Evolutionary conservation across 345 rosid genomes (phyloP).

Genomic region (Gossypium mustelinum): DNA sequence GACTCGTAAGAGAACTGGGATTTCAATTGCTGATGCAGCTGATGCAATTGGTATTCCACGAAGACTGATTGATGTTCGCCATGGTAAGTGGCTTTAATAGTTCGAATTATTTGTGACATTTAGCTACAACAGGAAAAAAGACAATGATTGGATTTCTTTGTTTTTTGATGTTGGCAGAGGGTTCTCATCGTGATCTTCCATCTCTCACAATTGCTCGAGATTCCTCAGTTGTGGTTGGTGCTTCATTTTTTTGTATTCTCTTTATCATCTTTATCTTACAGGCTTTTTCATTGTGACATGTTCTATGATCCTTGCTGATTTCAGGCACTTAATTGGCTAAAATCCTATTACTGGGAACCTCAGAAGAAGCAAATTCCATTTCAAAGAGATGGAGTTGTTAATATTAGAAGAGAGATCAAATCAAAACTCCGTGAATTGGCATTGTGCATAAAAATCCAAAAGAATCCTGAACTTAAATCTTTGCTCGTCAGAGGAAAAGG

Average conservation of each 20-base stretch:
- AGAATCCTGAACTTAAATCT: slow-evolving; percentile 35
- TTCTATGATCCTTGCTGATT: slow-evolving; percentile 16
- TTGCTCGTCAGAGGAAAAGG: slow-evolving; percentile 41
- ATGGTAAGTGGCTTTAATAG: slow-evolving; percentile 49
- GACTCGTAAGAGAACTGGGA: slow-evolving; percentile 54
- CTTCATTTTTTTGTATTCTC: not conserved
- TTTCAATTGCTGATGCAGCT: slow-evolving; percentile 92
- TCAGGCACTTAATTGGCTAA: slow-evolving; percentile 90
- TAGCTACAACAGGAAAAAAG: not conserved
- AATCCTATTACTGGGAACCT: slow-evolving; percentile 74
- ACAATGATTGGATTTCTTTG: not conserved
- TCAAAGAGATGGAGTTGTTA: slow-evolving; percentile 46
- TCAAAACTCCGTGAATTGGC: slow-evolving; percentile 55
- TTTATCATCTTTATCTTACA: not conserved
- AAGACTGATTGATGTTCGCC: slow-evolving; percentile 80
- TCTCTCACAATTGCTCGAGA: slow-evolving; percentile 69
- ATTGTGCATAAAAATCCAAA: slow-evolving; percentile 40
- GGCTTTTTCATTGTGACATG: not conserved
- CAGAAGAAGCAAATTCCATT: slow-evolving; percentile 57
- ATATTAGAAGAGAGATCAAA: slow-evolving; percentile 55
- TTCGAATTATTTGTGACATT: not conserved
- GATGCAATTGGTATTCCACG: slow-evolving; percentile 77
- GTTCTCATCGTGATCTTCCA: slow-evolving; percentile 86
- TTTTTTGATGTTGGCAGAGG: slow-evolving; percentile 43
- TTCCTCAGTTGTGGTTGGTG: slow-evolving; percentile 60